Base-by-base conservation (phyloP, 208 protist species). In the Naegleria fowleri region DNA sequence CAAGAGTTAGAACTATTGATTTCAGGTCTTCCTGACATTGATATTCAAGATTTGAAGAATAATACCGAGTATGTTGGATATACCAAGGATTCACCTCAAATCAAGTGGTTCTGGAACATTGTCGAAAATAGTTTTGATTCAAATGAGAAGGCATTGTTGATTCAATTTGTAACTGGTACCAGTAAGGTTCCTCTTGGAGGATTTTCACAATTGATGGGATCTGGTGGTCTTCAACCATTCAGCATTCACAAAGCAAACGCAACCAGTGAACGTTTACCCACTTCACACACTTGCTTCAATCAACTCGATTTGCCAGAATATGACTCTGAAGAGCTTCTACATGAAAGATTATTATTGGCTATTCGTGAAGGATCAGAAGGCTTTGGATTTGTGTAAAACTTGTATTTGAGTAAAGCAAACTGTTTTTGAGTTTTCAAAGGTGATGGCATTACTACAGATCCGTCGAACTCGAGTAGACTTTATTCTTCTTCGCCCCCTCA, bases 1-100 rank as follows among this genome's bases (percentile, higher is more conserved):
- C 83, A 97, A 91, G 96, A 97, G 88, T 87, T 97, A 13, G 94
- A 97, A 90, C 58, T 95, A 19, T 86, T 96, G 13, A 93, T 97
- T 33, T 96, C 93, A 86, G 96, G 96, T 52, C 90, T 83, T 0
- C 93, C 92, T 0, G 90, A 92, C 16, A 88, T 97, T 9, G 95
- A 97, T 84, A 95, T 97, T 89, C 25, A 93, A 33, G 95, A 93
- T 25, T 91, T 97, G n/a, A 85, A 97, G 90, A 86, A 91, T n/a
- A 92, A 58, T 0, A 94, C 95, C 0, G 48, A 39, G 41, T 97
- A 97, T 88, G 91, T 95, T 9, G 95, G 95, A 19, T 97, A 95
- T 88, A 83, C 43, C 4, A 55, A 39, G 0, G 58, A 91, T 40
- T 43, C 33, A 11, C 33, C 43, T 0, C 48, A 93, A 38, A 93